Base-by-base conservation (phyloP, 139 green algal species). In the Chlamydomonas schloesseri region DNA sequence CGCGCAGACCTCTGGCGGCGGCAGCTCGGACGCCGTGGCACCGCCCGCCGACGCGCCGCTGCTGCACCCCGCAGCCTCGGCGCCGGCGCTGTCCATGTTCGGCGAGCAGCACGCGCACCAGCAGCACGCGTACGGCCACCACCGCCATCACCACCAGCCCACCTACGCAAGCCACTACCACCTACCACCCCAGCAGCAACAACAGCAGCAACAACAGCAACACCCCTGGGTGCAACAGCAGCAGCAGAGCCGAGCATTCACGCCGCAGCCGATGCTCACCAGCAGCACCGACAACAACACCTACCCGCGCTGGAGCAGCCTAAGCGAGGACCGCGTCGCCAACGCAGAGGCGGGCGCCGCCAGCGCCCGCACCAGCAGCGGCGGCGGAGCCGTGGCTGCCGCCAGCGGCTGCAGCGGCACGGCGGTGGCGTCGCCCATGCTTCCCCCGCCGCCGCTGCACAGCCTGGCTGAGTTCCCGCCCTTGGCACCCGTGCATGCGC, bases 61-160 rank as follows among this genome's bases (percentile, higher is more conserved):
- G 47, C 81, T 53, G 15, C 81, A 64, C 28, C 71, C 73, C n/a
- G 47, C 87, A 23, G 81, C 79, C 57, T 82, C 81, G 75, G 80
- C 81, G 53, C 81, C 75, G 57, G 67, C 28, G 31, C 67, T 77
- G 5, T 21, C 34, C 31, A 73, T 81, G 69, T 83, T 73, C 71
- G 8, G 8, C 42, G 42, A 50, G 6, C 42, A 50, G 42, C 42
- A 50, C 42, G 42, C 42, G 42, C 42, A 50, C 42, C 42, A 50
- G 42, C 42, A 50, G 42, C 42, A 50, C 42, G 42, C 42, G 6
- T 50, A 50, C 42, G 42, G 42, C 6, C 42, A 50, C 42, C 42
- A 50, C 42, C 42, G 8, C 42, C 42, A 50, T 8, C 42, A 50
- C 6, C 42, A 50, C 6, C 42, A 50, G 42, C 42, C 42, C 42